These are phyloP conservation scores for Fusarium sp. DNA, from an alignment of 2,329 filamentous ascomycete species.

Conservation along the genomic window DNA sequence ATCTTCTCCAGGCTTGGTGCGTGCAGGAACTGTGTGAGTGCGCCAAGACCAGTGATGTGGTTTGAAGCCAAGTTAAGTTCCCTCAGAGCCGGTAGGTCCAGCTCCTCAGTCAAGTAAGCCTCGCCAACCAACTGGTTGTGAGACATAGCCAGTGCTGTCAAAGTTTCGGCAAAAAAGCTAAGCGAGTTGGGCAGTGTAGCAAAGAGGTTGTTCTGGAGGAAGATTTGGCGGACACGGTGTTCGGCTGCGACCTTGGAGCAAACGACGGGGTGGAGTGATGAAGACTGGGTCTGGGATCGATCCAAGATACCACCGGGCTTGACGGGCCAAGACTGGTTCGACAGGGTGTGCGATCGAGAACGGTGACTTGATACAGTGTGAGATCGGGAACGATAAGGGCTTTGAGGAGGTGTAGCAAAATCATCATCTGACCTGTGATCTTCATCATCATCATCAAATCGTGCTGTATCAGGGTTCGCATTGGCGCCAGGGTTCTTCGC, in stretches of 20 bases:
- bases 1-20: conserved; percentile 82
- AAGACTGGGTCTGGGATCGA: conserved; percentile 74
- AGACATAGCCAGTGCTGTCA: conserved; percentile 80
- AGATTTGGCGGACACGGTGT: conserved; percentile 68
- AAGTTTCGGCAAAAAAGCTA: conserved; percentile 75
- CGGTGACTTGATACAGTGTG: conserved; percentile 61
- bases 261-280: conserved; percentile 69
- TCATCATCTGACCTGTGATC: conserved; percentile 65
- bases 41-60: conserved; percentile 76
- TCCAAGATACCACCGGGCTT: conserved; percentile 76
- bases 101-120: conserved; percentile 72
- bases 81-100: conserved; percentile 79
- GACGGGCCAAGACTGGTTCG: conserved; percentile 66
- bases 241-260: conserved; percentile 67
- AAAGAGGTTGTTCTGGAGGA: conserved; percentile 83
- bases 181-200: conserved; percentile 77
- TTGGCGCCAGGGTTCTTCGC: conserved; percentile 29
- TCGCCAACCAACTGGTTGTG: conserved; percentile 78
- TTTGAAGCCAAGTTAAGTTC: conserved; percentile 83
- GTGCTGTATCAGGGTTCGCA: conserved; percentile 4
- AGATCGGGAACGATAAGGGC: conserved; percentile 63
- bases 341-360: conserved; percentile 60
- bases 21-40: conserved; percentile 74
- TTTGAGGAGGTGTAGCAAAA: conserved; percentile 69
- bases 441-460: conserved; percentile 54